Conservation (phyloP, 345 rosid species). For the Hypericum perforatum region DNA sequence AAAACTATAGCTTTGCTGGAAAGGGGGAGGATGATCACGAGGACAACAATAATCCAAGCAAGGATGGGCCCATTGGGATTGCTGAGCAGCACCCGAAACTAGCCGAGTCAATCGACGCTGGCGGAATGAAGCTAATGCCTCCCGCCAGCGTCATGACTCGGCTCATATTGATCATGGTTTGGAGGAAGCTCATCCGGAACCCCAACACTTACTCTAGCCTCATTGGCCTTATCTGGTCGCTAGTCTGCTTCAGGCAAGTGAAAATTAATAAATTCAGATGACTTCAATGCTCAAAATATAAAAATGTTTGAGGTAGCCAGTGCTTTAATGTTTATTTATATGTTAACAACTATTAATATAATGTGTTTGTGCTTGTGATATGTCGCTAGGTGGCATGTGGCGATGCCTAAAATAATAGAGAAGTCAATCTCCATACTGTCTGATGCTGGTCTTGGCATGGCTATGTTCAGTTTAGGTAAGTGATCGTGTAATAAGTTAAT, state of each 20-base stretch:
- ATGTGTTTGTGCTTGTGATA: not conserved
- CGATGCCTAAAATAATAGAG: constrained; percentile 21
- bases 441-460: constrained; percentile 33
- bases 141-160: constrained; percentile 31
- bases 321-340: too few relatives aligned
- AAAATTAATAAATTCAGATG: too few relatives aligned
- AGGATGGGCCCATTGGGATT: constrained; percentile 20
- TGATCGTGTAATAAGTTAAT: not conserved
- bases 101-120: constrained; percentile 23
- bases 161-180: constrained; percentile 27
- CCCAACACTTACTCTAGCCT: constrained; percentile 30
- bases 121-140: constrained; percentile 21
- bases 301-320: too few relatives aligned
- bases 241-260: constrained; percentile 18
- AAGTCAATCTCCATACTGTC: constrained; percentile 28
- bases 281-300: too few relatives aligned
- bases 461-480: constrained; percentile 34
- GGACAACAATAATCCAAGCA: constrained; percentile 1
- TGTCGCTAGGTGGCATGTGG: constrained; percentile 25
- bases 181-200: constrained; percentile 26
- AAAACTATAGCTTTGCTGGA: constrained; percentile 44
- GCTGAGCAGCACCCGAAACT: constrained; percentile 48
- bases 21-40: constrained; percentile 33
- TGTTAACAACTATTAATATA: not conserved
- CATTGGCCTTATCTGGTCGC: constrained; percentile 25